Evolutionary conservation across 2,329 filamentous ascomycete genomes (phyloP), one percentile per base, ranked within the genome.

Genomic region (Diaporthe destruens): DNA sequence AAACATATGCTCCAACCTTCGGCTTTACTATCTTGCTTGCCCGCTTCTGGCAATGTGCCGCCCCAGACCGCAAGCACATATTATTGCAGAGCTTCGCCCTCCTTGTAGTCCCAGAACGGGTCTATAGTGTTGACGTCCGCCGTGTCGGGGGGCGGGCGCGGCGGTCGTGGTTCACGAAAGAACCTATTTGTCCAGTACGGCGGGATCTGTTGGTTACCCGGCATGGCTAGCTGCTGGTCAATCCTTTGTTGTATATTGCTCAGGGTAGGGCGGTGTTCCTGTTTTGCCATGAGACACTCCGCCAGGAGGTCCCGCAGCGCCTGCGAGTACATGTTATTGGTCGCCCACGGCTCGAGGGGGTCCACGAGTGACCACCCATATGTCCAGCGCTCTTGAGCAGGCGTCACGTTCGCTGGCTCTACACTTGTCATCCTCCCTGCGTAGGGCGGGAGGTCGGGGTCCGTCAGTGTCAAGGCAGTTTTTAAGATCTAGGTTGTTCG

Each of bases 361-460:
- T 72, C 55, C 20, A 72, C 14, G 1, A 63, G 25, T 6, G 51
- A 42, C 18, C 32, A 69, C 9, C 71, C 65, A n/a, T 59, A 59
- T n/a, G 54, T 72, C 34, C 55, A 72, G 25, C 56, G 71, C 55
- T 61, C n/a, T 51, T 69, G 44, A 16, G 20, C n/a, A 9, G 44
- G 55, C 4, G 20, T 39, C 8, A 23, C 3, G 2, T 36, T 51
- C 6, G 53, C 25, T 3, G 36, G 55, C 25, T 63, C 34, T 16
- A 36, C 11, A 18, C 9, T 29, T 6, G 29, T 51, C 44, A 63
- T 34, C 20, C 71, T 49, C 16, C 66, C 55, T 11, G 56, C 55
- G 18, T 47, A 39, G 3, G 71, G 71, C 5, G 65, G 55, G 0
- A 32, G 0, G 6, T 59, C 54, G 1, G 71, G 55, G 6, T 72